These are phyloP conservation scores for Sclerotinia minor DNA, from an alignment of 2,329 filamentous ascomycete species.

Conservation along the genomic window DNA sequence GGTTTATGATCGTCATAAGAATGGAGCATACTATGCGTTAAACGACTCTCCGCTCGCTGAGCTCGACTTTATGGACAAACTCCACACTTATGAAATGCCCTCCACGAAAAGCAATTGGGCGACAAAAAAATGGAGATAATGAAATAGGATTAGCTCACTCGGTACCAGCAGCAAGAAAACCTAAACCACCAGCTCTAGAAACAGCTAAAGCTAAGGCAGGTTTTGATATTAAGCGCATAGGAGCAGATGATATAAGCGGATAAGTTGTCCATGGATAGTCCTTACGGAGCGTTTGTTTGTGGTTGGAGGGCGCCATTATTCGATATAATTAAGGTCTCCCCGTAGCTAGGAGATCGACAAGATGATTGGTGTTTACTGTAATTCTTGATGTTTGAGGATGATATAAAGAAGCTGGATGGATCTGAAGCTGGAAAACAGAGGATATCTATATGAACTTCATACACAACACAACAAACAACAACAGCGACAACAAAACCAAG, in stretches of 20 bases:
- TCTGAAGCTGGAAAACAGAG: conserved; percentile 2
- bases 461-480: neutral
- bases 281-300: conserved; percentile 23
- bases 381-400: neutral
- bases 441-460: conserved; percentile 5
- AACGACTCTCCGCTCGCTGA: neutral
- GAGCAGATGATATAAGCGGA: conserved; percentile 58
- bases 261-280: conserved; percentile 26
- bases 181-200: conserved; percentile 54
- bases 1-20: neutral
- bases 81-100: conserved; percentile 4
- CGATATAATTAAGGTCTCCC: neutral
- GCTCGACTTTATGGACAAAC: neutral
- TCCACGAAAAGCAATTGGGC: conserved; percentile 2
- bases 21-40: neutral
- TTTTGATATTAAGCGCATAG: conserved; percentile 66
- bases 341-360: neutral
- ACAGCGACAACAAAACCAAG: neutral
- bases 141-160: conserved; percentile 31
- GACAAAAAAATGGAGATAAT: neutral
- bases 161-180: conserved; percentile 48
- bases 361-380: neutral
- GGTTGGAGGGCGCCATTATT: conserved; percentile 16
- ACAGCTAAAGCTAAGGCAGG: conserved; percentile 59
- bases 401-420: conserved; percentile 10